phyloP scores from a whole-genome alignment of 176 grass and related monocot species.

The Elymus sibiricus region DNA sequence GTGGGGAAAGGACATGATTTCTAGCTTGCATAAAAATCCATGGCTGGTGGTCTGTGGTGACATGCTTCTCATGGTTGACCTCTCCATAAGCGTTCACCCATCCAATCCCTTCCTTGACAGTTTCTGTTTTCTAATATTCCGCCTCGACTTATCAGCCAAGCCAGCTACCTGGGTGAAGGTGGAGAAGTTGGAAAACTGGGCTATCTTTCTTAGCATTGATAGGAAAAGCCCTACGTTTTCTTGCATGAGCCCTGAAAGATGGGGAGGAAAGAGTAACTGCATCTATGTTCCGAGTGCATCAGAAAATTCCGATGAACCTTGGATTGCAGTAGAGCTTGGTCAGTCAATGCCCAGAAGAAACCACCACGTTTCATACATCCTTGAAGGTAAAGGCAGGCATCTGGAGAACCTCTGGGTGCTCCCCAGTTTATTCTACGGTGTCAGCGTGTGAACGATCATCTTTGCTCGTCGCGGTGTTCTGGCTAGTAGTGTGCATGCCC shows the following conservation, averaged over 20 bases:
- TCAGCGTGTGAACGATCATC: background rate
- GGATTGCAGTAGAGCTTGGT: conserved; percentile 18
- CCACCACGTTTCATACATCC: background rate
- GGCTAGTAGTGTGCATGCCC: background rate
- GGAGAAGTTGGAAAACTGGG: conserved; percentile 37
- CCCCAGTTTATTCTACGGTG: conserved; percentile 10
- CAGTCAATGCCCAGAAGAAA: background rate
- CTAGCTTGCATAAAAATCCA: background rate
- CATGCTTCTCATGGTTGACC: no score
- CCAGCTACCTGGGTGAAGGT: conserved; percentile 39
- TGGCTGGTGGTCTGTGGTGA: no score
- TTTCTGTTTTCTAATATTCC: background rate
- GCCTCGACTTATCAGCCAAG: conserved; percentile 11
- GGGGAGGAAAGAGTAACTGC: conserved; percentile 58
- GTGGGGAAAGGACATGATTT: background rate
- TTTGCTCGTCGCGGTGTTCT: background rate
- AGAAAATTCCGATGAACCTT: background rate
- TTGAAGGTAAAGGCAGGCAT: background rate
- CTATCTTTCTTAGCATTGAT: conserved; percentile 40
- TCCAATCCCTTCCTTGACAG: no score
- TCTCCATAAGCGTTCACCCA: no score
- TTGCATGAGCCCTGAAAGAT: no score
- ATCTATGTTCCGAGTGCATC: conserved; percentile 13
- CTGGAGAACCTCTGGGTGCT: conserved; percentile 6
- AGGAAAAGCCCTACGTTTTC: conserved; percentile 23